These are phyloP conservation scores for Heritiera littoralis DNA, from an alignment of 345 rosid species.

Conservation along the genomic window DNA sequence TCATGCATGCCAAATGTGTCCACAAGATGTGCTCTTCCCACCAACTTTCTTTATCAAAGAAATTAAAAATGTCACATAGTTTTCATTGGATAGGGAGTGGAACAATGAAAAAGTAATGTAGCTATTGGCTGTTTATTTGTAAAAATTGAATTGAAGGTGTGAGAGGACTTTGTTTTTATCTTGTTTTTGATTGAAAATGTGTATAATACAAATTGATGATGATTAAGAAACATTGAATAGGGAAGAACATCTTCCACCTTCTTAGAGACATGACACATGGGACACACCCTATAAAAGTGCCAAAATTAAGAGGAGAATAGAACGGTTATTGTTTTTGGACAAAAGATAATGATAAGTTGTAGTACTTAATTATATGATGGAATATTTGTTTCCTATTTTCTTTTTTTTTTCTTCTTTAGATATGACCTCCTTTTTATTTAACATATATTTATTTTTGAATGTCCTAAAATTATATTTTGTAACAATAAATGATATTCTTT, in stretches of 20 bases:
- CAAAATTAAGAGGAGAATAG: neutral
- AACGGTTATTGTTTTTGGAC: neutral
- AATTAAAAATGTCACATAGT: neutral
- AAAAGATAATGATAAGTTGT: neutral
- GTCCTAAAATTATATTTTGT: no score
- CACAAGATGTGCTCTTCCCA: neutral
- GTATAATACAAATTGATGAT: neutral
- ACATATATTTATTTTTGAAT: no score
- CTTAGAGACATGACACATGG: neutral
- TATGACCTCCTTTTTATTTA: neutral
- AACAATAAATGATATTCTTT: no score
- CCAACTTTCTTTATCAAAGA: neutral
- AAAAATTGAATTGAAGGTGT: neutral
- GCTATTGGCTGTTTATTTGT: neutral
- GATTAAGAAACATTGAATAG: neutral
- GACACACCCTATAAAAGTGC: neutral
- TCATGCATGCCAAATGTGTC: neutral
- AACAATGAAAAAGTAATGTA: neutral
- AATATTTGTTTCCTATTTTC: neutral
- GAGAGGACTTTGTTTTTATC: neutral
- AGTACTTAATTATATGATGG: neutral
- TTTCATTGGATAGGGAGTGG: neutral
- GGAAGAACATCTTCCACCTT: neutral
- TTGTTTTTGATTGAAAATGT: neutral
- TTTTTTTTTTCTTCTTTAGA: neutral